phyloP scores from a whole-genome alignment of 768 basidiomycete genomes.

The Leucocoprinus sp. region DNA sequence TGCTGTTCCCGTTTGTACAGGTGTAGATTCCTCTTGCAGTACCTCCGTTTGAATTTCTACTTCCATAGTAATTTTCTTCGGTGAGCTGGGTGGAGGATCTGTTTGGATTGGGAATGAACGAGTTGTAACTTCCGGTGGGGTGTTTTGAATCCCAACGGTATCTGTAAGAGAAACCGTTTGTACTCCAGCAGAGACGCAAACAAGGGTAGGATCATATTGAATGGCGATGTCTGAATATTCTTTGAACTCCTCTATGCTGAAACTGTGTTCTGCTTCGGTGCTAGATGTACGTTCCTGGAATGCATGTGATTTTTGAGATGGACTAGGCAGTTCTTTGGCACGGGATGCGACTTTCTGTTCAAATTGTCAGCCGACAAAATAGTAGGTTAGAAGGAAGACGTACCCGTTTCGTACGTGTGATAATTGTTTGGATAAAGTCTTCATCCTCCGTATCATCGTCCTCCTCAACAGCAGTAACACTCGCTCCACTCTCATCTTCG shows the following conservation, averaged over 20 bases:
- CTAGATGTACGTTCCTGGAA: conserved; percentile 10
- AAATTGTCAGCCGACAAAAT: neutral
- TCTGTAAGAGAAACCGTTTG: conserved; percentile 58
- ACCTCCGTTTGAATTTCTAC: conserved; percentile 60
- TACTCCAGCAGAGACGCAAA: conserved; percentile 34
- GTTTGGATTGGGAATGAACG: conserved; percentile 23
- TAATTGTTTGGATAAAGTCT: conserved; percentile 78
- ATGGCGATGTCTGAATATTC: conserved; percentile 71
- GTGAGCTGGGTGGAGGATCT: conserved; percentile 23
- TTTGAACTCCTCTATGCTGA: conserved; percentile 53
- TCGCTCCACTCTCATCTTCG: conserved; percentile 20
- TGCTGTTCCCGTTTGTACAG: conserved; percentile 30
- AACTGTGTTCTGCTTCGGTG: neutral
- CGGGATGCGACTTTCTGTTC: conserved; percentile 62
- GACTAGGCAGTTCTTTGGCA: conserved; percentile 36
- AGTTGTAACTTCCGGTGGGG: conserved; percentile 23
- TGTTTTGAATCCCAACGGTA: conserved; percentile 53
- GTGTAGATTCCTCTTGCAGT: conserved; percentile 20
- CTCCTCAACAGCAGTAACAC: conserved; percentile 29
- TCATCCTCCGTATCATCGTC: conserved; percentile 60
- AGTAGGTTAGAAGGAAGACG: conserved; percentile 14
- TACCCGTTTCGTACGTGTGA: conserved; percentile 75
- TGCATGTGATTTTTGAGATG: conserved; percentile 9
- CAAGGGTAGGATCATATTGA: conserved; percentile 57
- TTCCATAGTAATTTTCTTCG: conserved; percentile 32